Evolutionary conservation across 352 stramenopile species (phyloP).

Genomic region (Thalassiosira ordinaria): DNA sequence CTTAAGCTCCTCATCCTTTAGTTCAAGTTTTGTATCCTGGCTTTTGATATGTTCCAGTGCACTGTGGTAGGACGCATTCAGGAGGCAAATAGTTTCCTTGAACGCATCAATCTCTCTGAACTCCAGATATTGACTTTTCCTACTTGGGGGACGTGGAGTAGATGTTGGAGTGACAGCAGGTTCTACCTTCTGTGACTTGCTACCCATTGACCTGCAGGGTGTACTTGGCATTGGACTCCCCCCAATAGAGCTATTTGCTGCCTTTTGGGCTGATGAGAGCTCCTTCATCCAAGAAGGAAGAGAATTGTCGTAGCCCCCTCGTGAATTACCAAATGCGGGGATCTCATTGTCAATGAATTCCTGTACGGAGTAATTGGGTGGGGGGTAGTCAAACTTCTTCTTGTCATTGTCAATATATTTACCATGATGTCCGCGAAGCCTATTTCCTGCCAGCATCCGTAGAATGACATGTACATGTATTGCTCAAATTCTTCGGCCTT

Average conservation of each 20-base stretch:
- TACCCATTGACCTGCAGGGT: neutral
- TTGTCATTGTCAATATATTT: too few species aligned
- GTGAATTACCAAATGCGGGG: neutral
- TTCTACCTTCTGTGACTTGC: neutral
- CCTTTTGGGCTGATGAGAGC: neutral
- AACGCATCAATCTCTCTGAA: neutral
- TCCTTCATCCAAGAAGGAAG: neutral
- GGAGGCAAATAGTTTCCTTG: neutral
- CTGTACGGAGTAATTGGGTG: constrained; percentile 1
- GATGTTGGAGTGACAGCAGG: too few species aligned
- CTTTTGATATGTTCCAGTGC: neutral
- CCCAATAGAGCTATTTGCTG: neutral
- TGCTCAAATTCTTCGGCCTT: too few species aligned
- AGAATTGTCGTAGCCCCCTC: neutral
- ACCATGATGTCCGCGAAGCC: too few species aligned
- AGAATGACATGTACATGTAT: too few species aligned
- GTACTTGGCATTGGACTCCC: neutral
- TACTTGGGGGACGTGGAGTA: too few species aligned
- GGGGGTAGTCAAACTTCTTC: constrained; percentile 11
- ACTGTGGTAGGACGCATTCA: neutral
- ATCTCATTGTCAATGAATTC: constrained; percentile 3
- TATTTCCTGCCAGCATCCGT: too few species aligned
- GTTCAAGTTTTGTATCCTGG: neutral
- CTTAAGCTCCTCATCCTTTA: neutral
- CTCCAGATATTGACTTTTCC: neutral